A percentile compares a stretch with the other conserved stretches of the same genome.
Evolutionary conservation across 305 asterid genomes (phyloP).

Genomic region (Fraxinus latifolia): DNA sequence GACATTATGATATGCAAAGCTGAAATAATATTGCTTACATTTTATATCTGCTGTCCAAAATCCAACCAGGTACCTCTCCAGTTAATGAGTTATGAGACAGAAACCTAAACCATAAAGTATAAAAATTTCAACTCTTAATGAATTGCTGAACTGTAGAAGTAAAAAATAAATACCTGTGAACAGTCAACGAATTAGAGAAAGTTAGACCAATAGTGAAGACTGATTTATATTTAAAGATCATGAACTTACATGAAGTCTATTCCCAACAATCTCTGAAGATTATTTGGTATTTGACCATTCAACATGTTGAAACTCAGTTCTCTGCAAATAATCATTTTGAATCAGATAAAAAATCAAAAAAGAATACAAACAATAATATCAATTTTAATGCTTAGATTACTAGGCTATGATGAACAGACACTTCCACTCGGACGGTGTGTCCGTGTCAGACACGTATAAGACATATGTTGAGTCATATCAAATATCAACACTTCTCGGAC

Average conservation of each 20-base stretch:
- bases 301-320: slow-evolving; percentile 78
- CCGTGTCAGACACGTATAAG: background rate
- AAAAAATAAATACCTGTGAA: background rate
- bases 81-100: slow-evolving; percentile 61
- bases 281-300: slow-evolving; percentile 49
- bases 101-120: slow-evolving; percentile 43
- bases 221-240: background rate
- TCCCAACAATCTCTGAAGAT: slow-evolving; percentile 10
- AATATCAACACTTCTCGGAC: background rate
- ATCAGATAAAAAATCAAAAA: background rate
- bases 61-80: slow-evolving; percentile 60
- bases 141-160: background rate
- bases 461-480: background rate
- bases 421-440: background rate
- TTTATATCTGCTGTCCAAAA: slow-evolving; percentile 29
- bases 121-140: slow-evolving; percentile 4
- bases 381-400: background rate
- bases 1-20: slow-evolving; percentile 4
- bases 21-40: slow-evolving; percentile 39
- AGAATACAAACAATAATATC: background rate
- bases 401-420: background rate
- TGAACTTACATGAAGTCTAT: slow-evolving; percentile 45
- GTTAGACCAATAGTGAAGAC: background rate
- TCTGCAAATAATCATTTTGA: slow-evolving; percentile 36
- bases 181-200: background rate